Conservation (phyloP, 2,329 filamentous ascomycete genomes). For the Aureobasidium leucospermi region DNA sequence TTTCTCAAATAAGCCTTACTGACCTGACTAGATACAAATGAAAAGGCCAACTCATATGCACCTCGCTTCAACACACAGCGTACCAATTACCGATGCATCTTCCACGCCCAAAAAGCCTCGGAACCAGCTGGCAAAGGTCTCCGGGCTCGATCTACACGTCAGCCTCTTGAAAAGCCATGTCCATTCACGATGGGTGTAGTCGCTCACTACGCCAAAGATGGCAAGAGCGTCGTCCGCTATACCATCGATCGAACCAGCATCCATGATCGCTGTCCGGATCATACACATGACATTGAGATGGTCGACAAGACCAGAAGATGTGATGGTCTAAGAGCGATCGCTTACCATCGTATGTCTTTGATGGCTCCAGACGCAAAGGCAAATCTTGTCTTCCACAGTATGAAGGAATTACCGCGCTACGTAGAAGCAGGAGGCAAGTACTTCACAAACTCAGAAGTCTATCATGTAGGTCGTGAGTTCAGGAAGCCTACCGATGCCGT, state of each 20-base stretch:
- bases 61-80: background rate
- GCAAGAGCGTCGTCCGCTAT: background rate
- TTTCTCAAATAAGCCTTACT: too few species aligned
- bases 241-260: background rate
- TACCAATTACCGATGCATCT: background rate
- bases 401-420: background rate
- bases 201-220: background rate
- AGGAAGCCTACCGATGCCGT: background rate
- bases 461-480: background rate
- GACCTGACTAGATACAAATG: background rate
- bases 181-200: background rate
- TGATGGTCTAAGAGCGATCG: background rate
- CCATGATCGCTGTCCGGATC: background rate
- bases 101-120: background rate
- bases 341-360: background rate
- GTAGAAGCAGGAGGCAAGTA: background rate
- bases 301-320: background rate
- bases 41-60: background rate
- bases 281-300: background rate
- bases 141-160: background rate
- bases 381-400: background rate
- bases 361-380: background rate
- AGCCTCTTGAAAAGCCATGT: background rate
- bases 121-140: background rate
- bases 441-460: background rate